Conservation (phyloP, 306 rosid species). For the Cicer chorassanicum region DNA sequence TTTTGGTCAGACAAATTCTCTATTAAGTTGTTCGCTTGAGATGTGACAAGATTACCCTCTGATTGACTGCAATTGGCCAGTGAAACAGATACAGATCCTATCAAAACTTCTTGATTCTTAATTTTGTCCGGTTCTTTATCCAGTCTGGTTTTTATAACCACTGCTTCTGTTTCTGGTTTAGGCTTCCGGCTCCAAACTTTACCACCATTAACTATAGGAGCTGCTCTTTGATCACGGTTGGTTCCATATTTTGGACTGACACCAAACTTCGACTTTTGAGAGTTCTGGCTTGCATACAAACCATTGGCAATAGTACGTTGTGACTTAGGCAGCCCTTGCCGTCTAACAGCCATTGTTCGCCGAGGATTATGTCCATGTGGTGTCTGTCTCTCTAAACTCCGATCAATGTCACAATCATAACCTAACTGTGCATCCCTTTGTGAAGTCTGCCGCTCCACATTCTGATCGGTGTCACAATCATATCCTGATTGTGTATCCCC, state of each 20-base stretch:
- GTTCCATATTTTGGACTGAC: slow-evolving; percentile 62
- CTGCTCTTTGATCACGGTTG: slow-evolving; percentile 56
- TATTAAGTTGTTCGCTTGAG: slow-evolving; percentile 44
- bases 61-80: slow-evolving; percentile 62
- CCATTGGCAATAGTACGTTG: slow-evolving; percentile 57
- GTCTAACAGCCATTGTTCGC: slow-evolving; percentile 45
- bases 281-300: slow-evolving; percentile 54
- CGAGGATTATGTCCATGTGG: slow-evolving; percentile 51
- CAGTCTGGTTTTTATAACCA: slow-evolving; percentile 52
- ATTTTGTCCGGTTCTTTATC: slow-evolving; percentile 58
- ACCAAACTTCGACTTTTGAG: slow-evolving; percentile 64
- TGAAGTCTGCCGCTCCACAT: slow-evolving; percentile 51
- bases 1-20: slow-evolving; percentile 58
- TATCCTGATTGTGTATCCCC: slow-evolving; percentile 48
- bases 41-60: slow-evolving; percentile 50
- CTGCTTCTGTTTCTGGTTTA: slow-evolving; percentile 61
- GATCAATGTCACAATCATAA: slow-evolving; percentile 52
- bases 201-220: slow-evolving; percentile 49
- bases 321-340: slow-evolving; percentile 65
- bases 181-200: slow-evolving; percentile 86
- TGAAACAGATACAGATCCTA: slow-evolving; percentile 83
- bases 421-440: slow-evolving; percentile 47
- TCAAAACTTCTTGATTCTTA: slow-evolving; percentile 74
- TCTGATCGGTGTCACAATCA: slow-evolving; percentile 53
- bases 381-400: slow-evolving; percentile 54